A percentile compares a stretch with the other conserved stretches of the same genome.
Conservation (phyloP, 495 filamentous ascomycete species). For the Penicillium turbatum region DNA sequence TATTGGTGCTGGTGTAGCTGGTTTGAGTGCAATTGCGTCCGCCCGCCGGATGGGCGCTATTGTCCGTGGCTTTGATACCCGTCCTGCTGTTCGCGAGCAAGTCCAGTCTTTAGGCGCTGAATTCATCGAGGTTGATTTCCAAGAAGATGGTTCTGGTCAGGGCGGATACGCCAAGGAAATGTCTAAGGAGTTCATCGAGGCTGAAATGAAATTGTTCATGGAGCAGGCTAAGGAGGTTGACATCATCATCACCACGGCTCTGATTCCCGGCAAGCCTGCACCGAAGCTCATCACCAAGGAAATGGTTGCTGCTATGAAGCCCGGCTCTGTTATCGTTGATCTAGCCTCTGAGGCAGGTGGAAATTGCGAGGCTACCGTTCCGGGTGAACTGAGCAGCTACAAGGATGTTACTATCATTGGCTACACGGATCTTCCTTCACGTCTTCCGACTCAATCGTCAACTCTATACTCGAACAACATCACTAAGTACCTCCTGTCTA, state of each 20-base stretch:
- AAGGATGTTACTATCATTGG: conserved; percentile 78
- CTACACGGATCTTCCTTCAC: conserved; percentile 77
- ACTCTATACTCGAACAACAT: conserved; percentile 86
- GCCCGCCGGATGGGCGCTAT: conserved; percentile 78
- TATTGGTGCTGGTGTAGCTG: conserved; percentile 78
- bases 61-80: conserved; percentile 77
- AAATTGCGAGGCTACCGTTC: conserved; percentile 71
- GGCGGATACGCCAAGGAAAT: conserved; percentile 85
- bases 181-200: conserved; percentile 83
- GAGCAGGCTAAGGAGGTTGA: conserved; percentile 75
- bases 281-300: conserved; percentile 73
- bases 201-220: conserved; percentile 81
- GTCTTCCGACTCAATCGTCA: conserved; percentile 74
- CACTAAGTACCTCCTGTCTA: conserved; percentile 74
- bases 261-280: conserved; percentile 72
- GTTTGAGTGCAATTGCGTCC: conserved; percentile 75
- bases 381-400: conserved; percentile 61
- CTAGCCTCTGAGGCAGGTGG: conserved; percentile 77
- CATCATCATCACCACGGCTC: conserved; percentile 78
- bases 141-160: conserved; percentile 76
- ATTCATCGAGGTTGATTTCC: conserved; percentile 77
- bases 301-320: conserved; percentile 77
- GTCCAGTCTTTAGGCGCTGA: conserved; percentile 81
- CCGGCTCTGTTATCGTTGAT: conserved; percentile 76
- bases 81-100: conserved; percentile 72